Evolutionary conservation across 2,329 filamentous ascomycete genomes (phyloP), one percentile per base, ranked within the genome.

Genomic region (Diatrype stigma): DNA sequence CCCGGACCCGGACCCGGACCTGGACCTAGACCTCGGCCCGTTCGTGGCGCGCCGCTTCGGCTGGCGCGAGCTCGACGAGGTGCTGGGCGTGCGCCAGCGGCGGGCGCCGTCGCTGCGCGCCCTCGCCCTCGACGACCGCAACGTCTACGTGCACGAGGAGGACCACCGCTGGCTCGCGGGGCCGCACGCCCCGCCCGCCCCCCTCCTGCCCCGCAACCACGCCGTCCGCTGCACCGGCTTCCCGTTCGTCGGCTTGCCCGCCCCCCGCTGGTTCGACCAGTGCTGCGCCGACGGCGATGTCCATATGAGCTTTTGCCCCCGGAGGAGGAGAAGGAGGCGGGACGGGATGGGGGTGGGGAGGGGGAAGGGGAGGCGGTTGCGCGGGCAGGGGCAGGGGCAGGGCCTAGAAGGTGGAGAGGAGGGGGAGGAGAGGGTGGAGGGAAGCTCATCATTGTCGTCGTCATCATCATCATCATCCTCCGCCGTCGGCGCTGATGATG

Each of bases 61-160:
- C 1, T 80, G 76, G 63, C 63, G 66, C 16, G 75, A 80, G 40
- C 71, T 86, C 2, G 75, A 72, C 3, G 76, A 30, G 26, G 26
- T 76, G 59, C 76, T 79, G 56, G 73, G 70, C 14, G 65, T 85
- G 11, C 71, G 76, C 45, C 82, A 86, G 63, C 66, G 75, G 14
- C 68, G 73, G 12, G 71, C 68, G 2, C 81, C 82, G 1, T 66
- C 65, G 6, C 67, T 86, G 6, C 70, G 78, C 23, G 68, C 69
- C 35, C 60, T 86, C 3, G 70, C 71, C 6, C 67, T 86, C 32
- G 79, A 82, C 56, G 70, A 63, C 3, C 53, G 51, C 3, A 76
- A 77, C 55, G 65, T 86, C 14, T 82, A 83, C 60, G 61, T 85
- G 21, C 70, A 78, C 30, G 78, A 83, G 54, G 83, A 84, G 52